phyloP scores from a whole-genome alignment of 2,329 filamentous ascomycete species.

The Xylariales sp. region DNA sequence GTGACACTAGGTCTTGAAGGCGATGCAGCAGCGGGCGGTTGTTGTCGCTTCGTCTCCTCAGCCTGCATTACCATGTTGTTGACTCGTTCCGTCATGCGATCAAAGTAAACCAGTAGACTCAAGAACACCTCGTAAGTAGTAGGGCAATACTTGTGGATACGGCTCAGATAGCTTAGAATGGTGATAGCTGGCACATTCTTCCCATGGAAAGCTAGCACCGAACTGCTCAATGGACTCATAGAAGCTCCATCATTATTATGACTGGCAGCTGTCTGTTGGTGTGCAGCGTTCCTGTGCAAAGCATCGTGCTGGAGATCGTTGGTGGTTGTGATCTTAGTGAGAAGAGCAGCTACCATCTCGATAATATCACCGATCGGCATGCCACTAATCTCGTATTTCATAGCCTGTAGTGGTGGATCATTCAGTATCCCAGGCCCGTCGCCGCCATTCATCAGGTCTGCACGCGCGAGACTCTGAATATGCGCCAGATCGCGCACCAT shows the following conservation, averaged over 20 bases:
- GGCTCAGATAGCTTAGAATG: constrained; percentile 88
- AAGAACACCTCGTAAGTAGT: constrained; percentile 98
- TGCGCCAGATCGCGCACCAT: constrained; percentile 86
- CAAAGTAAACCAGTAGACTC: constrained; percentile 93
- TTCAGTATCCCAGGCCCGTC: constrained; percentile 44
- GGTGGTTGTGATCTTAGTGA: constrained; percentile 95
- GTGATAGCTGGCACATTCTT: constrained; percentile 98
- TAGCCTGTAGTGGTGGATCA: constrained; percentile 48
- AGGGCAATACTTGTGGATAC: constrained; percentile 98
- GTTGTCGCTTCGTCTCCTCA: constrained; percentile 45
- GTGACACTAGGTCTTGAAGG: constrained; percentile 6
- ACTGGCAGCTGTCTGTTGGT: constrained; percentile 48
- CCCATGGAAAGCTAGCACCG: constrained; percentile 90
- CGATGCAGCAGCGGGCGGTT: constrained; percentile 8
- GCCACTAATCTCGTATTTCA: constrained; percentile 87
- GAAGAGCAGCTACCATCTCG: constrained; percentile 93
- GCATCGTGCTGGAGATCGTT: constrained; percentile 94
- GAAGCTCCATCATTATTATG: constrained; percentile 47
- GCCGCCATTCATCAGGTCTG: constrained; percentile 61
- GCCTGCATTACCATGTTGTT: constrained; percentile 74
- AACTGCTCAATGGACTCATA: constrained; percentile 54
- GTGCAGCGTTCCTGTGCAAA: constrained; percentile 66
- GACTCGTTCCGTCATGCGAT: constrained; percentile 95
- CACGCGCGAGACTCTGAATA: constrained; percentile 80
- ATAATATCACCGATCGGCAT: constrained; percentile 98